Percentiles rank a stretch among this genome's conserved stretches.
Evolutionary conservation across 2,329 filamentous ascomycete species (phyloP).

Genomic region (Alternaria consortialis): DNA sequence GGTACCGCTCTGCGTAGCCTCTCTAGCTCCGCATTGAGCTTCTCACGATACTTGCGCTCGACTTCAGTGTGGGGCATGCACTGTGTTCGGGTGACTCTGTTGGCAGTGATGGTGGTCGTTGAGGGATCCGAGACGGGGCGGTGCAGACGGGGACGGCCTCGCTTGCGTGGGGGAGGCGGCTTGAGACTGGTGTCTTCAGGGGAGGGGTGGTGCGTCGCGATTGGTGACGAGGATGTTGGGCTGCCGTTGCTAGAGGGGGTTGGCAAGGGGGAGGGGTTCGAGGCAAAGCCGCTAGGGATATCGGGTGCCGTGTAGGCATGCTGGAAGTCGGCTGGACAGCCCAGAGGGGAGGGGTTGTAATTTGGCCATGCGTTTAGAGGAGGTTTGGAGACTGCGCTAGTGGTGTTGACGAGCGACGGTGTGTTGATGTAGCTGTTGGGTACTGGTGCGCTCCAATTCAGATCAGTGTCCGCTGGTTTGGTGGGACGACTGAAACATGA

Average conservation of each 20-base stretch:
- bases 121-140: constrained; percentile 8
- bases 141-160: constrained; percentile 15
- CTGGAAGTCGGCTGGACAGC: constrained; percentile 8
- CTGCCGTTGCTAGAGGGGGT: constrained; percentile 10
- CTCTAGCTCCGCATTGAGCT: constrained; percentile 37
- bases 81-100: constrained; percentile 11
- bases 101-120: neutral
- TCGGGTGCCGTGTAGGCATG: constrained; percentile 8
- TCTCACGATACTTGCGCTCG: constrained; percentile 26
- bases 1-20: constrained; percentile 33
- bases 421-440: constrained; percentile 11
- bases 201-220: neutral
- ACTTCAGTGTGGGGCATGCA: constrained; percentile 35
- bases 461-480: neutral
- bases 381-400: neutral
- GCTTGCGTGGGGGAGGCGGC: constrained; percentile 13
- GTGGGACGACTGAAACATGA: constrained; percentile 6
- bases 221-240: constrained; percentile 5
- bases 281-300: constrained; percentile 5
- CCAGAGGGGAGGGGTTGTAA: constrained; percentile 7
- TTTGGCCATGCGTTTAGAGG: constrained; percentile 11
- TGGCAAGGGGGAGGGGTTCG: constrained; percentile 11
- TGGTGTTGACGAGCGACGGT: neutral
- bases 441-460: constrained; percentile 9
- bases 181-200: constrained; percentile 7